These are phyloP conservation scores for Amniculicola lignicola DNA, from an alignment of 495 filamentous ascomycete genomes.

Conservation along the genomic window DNA sequence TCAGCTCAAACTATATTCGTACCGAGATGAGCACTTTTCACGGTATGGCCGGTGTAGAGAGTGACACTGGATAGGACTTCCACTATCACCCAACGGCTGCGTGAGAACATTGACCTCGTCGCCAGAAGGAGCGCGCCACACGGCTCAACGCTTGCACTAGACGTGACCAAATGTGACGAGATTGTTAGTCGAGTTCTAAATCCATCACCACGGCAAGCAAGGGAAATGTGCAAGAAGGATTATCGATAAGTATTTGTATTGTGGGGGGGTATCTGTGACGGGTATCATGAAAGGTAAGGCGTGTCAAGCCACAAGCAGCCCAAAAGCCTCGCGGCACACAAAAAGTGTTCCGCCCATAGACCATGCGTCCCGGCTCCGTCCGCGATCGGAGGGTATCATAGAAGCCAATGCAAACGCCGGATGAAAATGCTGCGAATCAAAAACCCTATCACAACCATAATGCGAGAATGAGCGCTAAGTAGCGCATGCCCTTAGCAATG, in stretches of 20 bases:
- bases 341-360: constrained; percentile 11
- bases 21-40: too few relatives aligned
- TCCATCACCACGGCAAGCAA: background rate
- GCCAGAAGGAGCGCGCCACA: constrained; percentile 4
- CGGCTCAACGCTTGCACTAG: constrained; percentile 19
- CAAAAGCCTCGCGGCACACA: constrained; percentile 11
- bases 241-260: constrained; percentile 14
- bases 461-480: too few relatives aligned
- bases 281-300: constrained; percentile 28
- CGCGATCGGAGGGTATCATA: constrained; percentile 25
- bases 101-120: too few relatives aligned
- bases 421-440: constrained; percentile 13
- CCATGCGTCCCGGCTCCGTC: background rate
- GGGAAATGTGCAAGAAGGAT: background rate
- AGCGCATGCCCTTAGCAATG: too few relatives aligned
- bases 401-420: constrained; percentile 12
- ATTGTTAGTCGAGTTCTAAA: background rate
- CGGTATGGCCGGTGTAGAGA: too few relatives aligned
- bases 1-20: too few relatives aligned
- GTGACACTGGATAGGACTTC: too few relatives aligned
- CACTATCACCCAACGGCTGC: too few relatives aligned
- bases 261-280: constrained; percentile 24
- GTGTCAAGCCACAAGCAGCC: constrained; percentile 25
- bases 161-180: constrained; percentile 21
- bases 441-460: constrained; percentile 12